Evolutionary conservation across 768 basidiomycete species (phyloP).

Genomic region (Mycena alexandri): DNA sequence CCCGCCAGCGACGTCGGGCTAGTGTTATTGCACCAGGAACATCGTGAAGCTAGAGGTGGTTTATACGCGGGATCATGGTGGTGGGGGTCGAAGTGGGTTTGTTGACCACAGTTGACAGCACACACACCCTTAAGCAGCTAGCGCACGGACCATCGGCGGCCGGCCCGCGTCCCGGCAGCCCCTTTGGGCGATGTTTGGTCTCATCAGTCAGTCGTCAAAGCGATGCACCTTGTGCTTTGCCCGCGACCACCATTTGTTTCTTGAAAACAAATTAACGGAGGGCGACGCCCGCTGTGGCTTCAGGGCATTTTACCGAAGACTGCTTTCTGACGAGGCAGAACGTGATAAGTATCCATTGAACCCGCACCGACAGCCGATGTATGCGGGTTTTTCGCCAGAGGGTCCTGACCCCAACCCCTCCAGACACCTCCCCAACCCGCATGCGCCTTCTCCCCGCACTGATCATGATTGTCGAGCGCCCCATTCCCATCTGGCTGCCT

Average conservation of each 20-base stretch:
- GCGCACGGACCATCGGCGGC: conserved; percentile 54
- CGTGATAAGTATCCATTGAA: neutral
- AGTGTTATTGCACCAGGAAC: conserved; percentile 62
- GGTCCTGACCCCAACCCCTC: no score
- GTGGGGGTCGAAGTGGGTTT: conserved; percentile 50
- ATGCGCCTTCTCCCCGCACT: neutral
- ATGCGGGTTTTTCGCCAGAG: conserved; percentile 57
- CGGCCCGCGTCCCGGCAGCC: neutral
- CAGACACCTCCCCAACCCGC: neutral
- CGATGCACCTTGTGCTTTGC: no score
- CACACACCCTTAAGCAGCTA: conserved; percentile 49
- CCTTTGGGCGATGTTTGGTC: neutral
- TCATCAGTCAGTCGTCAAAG: no score
- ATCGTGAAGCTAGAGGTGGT: conserved; percentile 45
- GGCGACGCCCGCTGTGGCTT: no score
- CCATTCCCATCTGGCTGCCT: conserved; percentile 24
- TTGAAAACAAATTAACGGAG: no score
- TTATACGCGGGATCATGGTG: conserved; percentile 59
- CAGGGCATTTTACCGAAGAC: no score
- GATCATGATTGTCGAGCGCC: conserved; percentile 28
- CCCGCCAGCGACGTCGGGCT: conserved; percentile 71
- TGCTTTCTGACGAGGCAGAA: no score
- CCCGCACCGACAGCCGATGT: conserved; percentile 25
- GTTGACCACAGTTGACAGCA: conserved; percentile 68
- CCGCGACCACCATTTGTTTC: no score